Evolutionary conservation across 2,329 filamentous ascomycete genomes (phyloP), one percentile per base, ranked within the genome.

Genomic region (Talaromyces sp.): DNA sequence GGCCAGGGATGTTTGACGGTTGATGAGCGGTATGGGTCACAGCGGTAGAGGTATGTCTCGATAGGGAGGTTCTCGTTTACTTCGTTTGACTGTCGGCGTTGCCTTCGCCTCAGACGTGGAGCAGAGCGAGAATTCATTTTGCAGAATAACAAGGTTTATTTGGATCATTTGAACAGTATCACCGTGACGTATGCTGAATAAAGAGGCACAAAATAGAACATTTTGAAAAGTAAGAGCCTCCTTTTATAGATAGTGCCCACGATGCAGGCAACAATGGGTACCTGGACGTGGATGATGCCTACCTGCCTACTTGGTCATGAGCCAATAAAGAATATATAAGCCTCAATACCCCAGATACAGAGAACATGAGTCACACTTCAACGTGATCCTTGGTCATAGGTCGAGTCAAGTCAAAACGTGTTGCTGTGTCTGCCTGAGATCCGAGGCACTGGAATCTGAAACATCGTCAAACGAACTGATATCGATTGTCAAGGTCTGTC

Each of bases 21-120:
- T 22, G 53, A 56, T 25, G 53, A 56, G 31, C 53, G 53, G n/a
- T 56, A 56, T 15, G 53, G 53, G 11, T 36, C 53, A 56, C 53
- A 56, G 31, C 53, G 53, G 7, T 56, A 56, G 29, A 56, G 31
- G 31, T 56, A 56, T 15, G 53, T 56, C 25, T 56, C 53, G 31
- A 56, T 56, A 5, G 53, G n/a, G 17, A 56, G 53, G 1, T 22
- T 5, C 29, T 56, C 53, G 31, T 36, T 25, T 22, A 56, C 53
- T 15, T 22, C 53, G 5, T 19, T 6, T n/a, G 31, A 56, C 53
- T 3, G n/a, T 38, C 29, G 53, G 19, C 53, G 53, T 8, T 36
- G 7, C n/a, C 53, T 22, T 22, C 53, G 53, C n/a, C 53, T 11
- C 6, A 17, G 15, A 5, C 19, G 53, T 22, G 53, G 53, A 25